These are phyloP conservation scores for Rhodosporidiobolus odoratus DNA, from an alignment of 768 basidiomycete genomes.

Conservation along the genomic window DNA sequence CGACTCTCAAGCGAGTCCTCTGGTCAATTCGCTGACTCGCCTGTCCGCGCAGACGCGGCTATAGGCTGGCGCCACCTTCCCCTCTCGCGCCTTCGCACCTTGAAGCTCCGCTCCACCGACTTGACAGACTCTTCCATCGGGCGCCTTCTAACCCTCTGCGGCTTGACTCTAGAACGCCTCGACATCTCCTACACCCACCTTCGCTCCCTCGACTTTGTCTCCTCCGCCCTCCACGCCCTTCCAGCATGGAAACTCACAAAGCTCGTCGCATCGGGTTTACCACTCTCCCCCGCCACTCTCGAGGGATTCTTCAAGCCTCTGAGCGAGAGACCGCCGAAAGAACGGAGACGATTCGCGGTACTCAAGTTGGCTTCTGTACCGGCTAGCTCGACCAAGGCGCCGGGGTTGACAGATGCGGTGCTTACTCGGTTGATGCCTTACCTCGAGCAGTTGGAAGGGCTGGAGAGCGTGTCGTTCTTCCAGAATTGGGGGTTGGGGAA, in stretches of 20 bases:
- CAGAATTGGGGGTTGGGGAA: conserved; percentile 30
- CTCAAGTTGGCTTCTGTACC: conserved; percentile 39
- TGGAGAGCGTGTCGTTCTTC: conserved; percentile 30
- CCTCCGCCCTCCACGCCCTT: conserved; percentile 23
- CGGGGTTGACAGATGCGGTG: conserved; percentile 31
- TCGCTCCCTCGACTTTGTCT: conserved; percentile 37
- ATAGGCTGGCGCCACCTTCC: conserved; percentile 24
- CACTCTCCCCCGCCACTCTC: conserved; percentile 27
- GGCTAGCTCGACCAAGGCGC: conserved; percentile 17
- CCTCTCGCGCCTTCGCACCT: conserved; percentile 28
- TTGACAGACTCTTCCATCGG: conserved; percentile 35
- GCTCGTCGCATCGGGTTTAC: conserved; percentile 38
- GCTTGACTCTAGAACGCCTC: conserved; percentile 29
- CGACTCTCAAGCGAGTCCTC: no score
- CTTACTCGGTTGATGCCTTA: conserved; percentile 30
- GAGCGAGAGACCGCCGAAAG: background rate
- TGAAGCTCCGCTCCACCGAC: conserved; percentile 40
- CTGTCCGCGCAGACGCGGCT: conserved; percentile 1
- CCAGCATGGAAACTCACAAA: conserved; percentile 33
- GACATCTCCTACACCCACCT: conserved; percentile 39
- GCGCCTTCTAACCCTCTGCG: conserved; percentile 36
- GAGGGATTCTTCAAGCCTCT: conserved; percentile 36
- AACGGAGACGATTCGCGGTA: conserved; percentile 19
- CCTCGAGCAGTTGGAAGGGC: conserved; percentile 29
- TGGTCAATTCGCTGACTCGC: rapidly evolving